Evolutionary conservation across 345 rosid genomes (phyloP).

Genomic region (Gossypium arboreum): DNA sequence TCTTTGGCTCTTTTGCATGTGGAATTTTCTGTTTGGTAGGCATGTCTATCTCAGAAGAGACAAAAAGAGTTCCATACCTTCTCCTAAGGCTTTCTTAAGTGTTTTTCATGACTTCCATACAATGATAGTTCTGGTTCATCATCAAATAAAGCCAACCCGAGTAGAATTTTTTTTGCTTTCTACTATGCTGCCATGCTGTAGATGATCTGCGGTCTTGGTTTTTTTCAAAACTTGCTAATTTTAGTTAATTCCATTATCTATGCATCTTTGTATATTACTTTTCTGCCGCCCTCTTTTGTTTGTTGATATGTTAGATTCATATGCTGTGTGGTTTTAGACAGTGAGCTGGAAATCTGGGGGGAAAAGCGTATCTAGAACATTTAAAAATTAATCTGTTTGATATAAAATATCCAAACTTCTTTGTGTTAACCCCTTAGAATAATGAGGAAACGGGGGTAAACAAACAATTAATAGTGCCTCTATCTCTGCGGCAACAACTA

Average conservation of each 20-base stretch:
- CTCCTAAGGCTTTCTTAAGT: background rate
- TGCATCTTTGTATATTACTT: background rate
- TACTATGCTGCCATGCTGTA: background rate
- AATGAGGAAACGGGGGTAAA: background rate
- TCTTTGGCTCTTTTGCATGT: background rate
- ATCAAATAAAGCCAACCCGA: background rate
- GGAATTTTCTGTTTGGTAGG: background rate
- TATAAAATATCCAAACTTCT: background rate
- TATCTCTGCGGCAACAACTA: background rate
- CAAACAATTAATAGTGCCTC: background rate
- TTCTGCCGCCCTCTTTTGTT: background rate
- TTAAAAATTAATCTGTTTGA: background rate
- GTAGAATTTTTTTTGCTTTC: background rate
- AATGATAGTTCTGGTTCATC: background rate
- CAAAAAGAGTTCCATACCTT: background rate
- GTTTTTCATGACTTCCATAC: background rate
- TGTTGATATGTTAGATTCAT: background rate
- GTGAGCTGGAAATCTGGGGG: background rate
- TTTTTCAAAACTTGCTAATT: background rate
- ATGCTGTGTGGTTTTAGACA: background rate
- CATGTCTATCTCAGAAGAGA: background rate
- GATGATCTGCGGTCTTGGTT: background rate
- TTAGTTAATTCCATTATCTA: background rate
- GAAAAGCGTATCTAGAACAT: background rate
- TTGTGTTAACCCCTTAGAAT: background rate